Conservation (phyloP, 2,329 filamentous ascomycete genomes). For the Rhinocladiella similis region DNA sequence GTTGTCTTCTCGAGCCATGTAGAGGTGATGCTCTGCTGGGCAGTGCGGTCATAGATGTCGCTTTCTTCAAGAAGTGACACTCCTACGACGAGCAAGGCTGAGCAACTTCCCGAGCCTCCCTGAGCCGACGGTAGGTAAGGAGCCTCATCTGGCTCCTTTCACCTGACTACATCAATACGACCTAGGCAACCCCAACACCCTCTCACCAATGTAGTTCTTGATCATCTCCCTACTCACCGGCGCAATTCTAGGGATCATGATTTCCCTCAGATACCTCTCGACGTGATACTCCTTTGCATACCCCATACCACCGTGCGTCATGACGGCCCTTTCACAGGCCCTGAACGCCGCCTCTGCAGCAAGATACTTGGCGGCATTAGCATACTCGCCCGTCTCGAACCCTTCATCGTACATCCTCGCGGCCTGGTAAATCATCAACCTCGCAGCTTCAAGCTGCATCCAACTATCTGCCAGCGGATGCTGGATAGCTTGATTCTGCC, state of each 20-base stretch:
- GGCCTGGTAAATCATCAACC: slow-evolving; percentile 62
- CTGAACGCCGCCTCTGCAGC: slow-evolving; percentile 62
- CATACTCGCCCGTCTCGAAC: slow-evolving; percentile 54
- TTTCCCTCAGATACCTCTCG: slow-evolving; percentile 60
- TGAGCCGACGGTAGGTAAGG: no score
- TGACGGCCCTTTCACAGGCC: slow-evolving; percentile 59
- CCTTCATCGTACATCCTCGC: slow-evolving; percentile 58
- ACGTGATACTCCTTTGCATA: slow-evolving; percentile 65
- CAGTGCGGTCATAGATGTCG: no score
- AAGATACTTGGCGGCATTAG: slow-evolving; percentile 59
- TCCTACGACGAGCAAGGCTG: no score
- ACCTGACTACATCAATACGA: slow-evolving; percentile 48
- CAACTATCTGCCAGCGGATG: slow-evolving; percentile 60
- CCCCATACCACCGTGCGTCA: slow-evolving; percentile 63
- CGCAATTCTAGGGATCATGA: slow-evolving; percentile 60
- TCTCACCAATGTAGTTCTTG: slow-evolving; percentile 47
- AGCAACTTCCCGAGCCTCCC: no score
- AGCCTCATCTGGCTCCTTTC: no score
- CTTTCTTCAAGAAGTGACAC: no score
- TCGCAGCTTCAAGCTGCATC: slow-evolving; percentile 63
- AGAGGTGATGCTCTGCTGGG: no score
- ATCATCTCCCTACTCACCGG: slow-evolving; percentile 58
- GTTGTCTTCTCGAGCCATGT: no score
- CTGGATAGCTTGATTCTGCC: slow-evolving; percentile 60
- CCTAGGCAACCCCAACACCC: slow-evolving; percentile 43